Percentiles rank a stretch among this genome's conserved stretches.
These are phyloP conservation scores for Nannochloropsis gaditana DNA, from an alignment of 108 stramenopile species.

Conservation along the genomic window DNA sequence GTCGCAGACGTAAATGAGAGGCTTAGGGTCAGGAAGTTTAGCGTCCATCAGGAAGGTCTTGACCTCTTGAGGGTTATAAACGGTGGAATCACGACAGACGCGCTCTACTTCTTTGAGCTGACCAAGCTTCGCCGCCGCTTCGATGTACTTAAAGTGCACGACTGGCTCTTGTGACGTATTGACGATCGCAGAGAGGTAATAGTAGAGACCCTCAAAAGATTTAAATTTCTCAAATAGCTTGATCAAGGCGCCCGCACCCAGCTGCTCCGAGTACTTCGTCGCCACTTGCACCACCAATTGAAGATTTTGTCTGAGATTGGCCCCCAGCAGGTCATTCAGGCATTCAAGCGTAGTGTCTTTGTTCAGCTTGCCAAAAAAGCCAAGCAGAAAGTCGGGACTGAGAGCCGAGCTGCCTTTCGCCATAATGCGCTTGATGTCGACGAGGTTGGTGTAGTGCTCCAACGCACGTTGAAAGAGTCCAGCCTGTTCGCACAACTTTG, in stretches of 20 bases:
- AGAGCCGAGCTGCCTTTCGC: constrained; percentile 92
- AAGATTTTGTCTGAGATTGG: constrained; percentile 76
- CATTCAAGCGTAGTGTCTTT: constrained; percentile 83
- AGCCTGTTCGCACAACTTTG: constrained; percentile 92
- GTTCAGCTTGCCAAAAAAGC: constrained; percentile 91
- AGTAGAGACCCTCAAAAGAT: constrained; percentile 73
- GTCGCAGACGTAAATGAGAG: constrained; percentile 99
- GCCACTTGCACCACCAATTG: constrained; percentile 92
- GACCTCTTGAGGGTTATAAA: constrained; percentile 88
- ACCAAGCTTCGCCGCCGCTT: constrained; percentile 58
- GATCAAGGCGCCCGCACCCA: constrained; percentile 84
- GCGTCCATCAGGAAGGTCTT: constrained; percentile 97
- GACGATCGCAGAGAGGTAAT: constrained; percentile 91
- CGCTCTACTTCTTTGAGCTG: constrained; percentile 71
- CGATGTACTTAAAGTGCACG: constrained; percentile 97
- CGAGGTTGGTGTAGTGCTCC: constrained; percentile 97
- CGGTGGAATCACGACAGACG: constrained; percentile 97
- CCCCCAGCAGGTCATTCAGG: constrained; percentile 90
- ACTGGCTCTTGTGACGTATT: constrained; percentile 84
- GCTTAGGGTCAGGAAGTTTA: constrained; percentile 96
- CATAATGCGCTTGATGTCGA: constrained; percentile 86
- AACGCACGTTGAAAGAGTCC: constrained; percentile 99
- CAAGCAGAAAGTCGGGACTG: constrained; percentile 90
- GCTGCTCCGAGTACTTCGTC: constrained; percentile 96
- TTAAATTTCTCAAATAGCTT: constrained; percentile 92